Conservation (phyloP, 1,139 yeast genomes). For the Debaryomycetaceae sp. region DNA sequence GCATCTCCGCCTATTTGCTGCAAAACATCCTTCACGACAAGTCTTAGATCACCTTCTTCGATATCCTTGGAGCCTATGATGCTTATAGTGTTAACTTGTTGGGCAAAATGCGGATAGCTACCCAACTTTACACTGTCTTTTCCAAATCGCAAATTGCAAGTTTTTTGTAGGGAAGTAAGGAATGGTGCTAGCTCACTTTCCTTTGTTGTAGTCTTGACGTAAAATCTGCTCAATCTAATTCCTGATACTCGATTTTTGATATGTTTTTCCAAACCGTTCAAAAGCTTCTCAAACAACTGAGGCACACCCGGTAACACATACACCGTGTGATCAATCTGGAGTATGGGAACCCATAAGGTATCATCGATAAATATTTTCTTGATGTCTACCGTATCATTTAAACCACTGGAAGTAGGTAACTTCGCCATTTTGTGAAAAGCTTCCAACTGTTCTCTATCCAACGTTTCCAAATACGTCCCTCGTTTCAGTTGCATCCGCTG, state of each 20-base stretch:
- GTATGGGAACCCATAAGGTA: constrained; percentile 80
- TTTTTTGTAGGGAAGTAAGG: constrained; percentile 49
- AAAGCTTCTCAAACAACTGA: constrained; percentile 55
- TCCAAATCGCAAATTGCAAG: constrained; percentile 36
- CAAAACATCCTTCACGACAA: constrained; percentile 46
- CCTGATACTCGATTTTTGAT: constrained; percentile 22
- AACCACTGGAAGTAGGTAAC: constrained; percentile 42
- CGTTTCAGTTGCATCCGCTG: constrained; percentile 54
- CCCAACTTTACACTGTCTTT: constrained; percentile 59
- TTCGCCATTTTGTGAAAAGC: constrained; percentile 80
- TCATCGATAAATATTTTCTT: constrained; percentile 48
- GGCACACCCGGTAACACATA: constrained; percentile 84
- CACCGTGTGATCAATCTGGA: constrained; percentile 57
- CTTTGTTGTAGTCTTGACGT: constrained; percentile 55
- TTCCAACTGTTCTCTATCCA: constrained; percentile 43
- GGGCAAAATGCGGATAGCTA: constrained; percentile 74
- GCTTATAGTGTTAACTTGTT: constrained; percentile 66
- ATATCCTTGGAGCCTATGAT: constrained; percentile 54
- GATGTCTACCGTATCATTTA: constrained; percentile 27
- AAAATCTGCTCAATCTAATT: constrained; percentile 43
- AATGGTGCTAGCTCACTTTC: constrained; percentile 73
- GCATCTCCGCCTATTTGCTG: constrained; percentile 47
- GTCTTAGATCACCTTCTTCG: constrained; percentile 31
- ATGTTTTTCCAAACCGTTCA: constrained; percentile 28
- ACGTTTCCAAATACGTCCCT: constrained; percentile 33